A percentile compares a stretch with the other conserved stretches of the same genome.
Evolutionary conservation across 2,329 filamentous ascomycete genomes (phyloP).

Genomic region (Apiospora aurea): DNA sequence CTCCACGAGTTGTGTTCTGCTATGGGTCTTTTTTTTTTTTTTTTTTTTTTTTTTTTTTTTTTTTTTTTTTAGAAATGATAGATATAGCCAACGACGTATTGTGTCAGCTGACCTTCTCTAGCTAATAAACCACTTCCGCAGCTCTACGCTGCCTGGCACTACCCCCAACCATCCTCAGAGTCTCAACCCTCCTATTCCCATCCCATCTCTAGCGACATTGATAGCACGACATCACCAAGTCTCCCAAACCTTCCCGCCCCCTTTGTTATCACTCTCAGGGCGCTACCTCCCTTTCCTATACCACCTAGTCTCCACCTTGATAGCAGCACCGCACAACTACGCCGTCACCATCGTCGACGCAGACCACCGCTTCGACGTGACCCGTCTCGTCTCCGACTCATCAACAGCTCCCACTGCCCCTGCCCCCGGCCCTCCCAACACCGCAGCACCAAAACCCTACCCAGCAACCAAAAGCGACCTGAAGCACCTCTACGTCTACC

Average conservation of each 20-base stretch:
- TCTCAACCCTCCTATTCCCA: conserved; percentile 39
- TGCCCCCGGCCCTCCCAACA: background rate
- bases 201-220: conserved; percentile 56
- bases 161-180: conserved; percentile 29
- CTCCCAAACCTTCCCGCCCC: conserved; percentile 51
- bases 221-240: conserved; percentile 54
- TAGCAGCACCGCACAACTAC: conserved; percentile 55
- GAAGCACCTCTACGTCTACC: conserved; percentile 59
- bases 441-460: conserved; percentile 25
- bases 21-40: no score
- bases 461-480: conserved; percentile 46
- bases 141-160: conserved; percentile 26
- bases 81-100: no score
- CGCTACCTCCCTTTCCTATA: conserved; percentile 63
- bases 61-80: no score
- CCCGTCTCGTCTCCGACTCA: conserved; percentile 45
- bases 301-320: conserved; percentile 58
- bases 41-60: no score
- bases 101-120: background rate
- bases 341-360: conserved; percentile 62
- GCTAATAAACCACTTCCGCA: conserved; percentile 12
- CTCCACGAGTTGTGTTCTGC: background rate
- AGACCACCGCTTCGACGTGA: conserved; percentile 62
- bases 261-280: conserved; percentile 56
- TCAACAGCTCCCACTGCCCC: conserved; percentile 32